Percentiles rank a stretch among this genome's conserved stretches.
Evolutionary conservation across 306 rosid genomes (phyloP).

Genomic region (Arachis hypogaea): DNA sequence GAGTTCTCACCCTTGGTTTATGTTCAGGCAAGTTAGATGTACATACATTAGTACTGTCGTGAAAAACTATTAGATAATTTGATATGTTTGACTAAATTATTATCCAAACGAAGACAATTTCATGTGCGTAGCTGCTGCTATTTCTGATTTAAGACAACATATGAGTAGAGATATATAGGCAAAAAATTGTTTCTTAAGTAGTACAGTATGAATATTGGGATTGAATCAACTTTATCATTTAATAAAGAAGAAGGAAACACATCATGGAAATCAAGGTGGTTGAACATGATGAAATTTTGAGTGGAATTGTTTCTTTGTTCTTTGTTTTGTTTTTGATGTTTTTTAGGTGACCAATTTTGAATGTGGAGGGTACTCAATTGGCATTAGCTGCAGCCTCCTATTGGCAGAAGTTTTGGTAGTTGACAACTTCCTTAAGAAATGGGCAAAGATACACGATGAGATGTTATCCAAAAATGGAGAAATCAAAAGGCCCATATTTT

Average conservation of each 20-base stretch:
- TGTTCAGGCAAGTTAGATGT: slow-evolving; percentile 51
- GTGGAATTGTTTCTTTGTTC: not conserved
- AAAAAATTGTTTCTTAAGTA: too few relatives aligned
- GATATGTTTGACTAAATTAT: too few relatives aligned
- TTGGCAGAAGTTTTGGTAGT: slow-evolving; percentile 51
- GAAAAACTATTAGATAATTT: too few relatives aligned
- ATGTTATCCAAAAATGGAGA: slow-evolving; percentile 11
- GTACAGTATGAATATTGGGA: too few relatives aligned
- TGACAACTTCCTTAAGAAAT: slow-evolving; percentile 55
- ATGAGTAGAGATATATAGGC: too few relatives aligned
- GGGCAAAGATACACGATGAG: slow-evolving; percentile 56
- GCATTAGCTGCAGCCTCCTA: slow-evolving; percentile 69
- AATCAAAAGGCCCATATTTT: slow-evolving; percentile 40
- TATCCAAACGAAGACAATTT: too few relatives aligned
- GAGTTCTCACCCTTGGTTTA: slow-evolving; percentile 61
- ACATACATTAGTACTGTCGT: too few relatives aligned
- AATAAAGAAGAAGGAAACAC: too few relatives aligned
- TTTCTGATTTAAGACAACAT: too few relatives aligned
- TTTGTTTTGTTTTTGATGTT: not conserved
- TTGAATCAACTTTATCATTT: too few relatives aligned
- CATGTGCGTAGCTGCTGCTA: too few relatives aligned
- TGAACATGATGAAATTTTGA: not conserved
- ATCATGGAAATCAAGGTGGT: not conserved
- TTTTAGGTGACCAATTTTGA: slow-evolving; percentile 59
- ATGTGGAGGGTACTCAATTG: slow-evolving; percentile 67